A percentile compares a stretch with the other conserved stretches of the same genome.
phyloP scores from a whole-genome alignment of 1,139 yeast genomes.

The Pneumocystis murina region DNA sequence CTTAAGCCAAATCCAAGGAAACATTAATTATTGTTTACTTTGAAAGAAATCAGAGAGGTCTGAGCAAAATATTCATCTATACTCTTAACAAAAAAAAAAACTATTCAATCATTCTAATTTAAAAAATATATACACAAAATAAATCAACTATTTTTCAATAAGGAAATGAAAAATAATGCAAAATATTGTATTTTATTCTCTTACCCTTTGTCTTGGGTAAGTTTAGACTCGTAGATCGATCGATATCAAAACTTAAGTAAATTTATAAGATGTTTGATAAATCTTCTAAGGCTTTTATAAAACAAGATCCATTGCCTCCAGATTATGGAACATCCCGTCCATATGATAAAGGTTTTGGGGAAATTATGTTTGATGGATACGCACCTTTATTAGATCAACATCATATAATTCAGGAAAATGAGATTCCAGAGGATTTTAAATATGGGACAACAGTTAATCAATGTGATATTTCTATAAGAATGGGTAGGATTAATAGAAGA shows the following conservation, averaged over 20 bases:
- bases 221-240: too few relatives aligned
- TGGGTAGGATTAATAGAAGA: conserved; percentile 17
- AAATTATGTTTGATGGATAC: not conserved
- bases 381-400: not conserved
- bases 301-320: not conserved
- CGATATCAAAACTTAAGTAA: too few relatives aligned
- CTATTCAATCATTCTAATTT: too few relatives aligned
- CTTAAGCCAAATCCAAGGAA: not conserved
- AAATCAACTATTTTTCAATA: too few relatives aligned
- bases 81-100: too few relatives aligned
- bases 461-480: conserved; percentile 62
- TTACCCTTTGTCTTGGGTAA: too few relatives aligned
- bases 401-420: not conserved
- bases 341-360: not conserved
- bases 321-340: not conserved
- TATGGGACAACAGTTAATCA: conserved; percentile 64
- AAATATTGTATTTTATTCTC: too few relatives aligned
- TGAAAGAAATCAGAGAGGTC: not conserved
- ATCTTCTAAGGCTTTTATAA: too few relatives aligned
- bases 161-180: too few relatives aligned
- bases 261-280: too few relatives aligned
- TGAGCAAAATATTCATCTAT: not conserved
- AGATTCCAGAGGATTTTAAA: conserved; percentile 54
- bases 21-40: not conserved
- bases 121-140: too few relatives aligned